Conservation (phyloP, 2,329 filamentous ascomycete species). For the Cordyceps cicadae region DNA sequence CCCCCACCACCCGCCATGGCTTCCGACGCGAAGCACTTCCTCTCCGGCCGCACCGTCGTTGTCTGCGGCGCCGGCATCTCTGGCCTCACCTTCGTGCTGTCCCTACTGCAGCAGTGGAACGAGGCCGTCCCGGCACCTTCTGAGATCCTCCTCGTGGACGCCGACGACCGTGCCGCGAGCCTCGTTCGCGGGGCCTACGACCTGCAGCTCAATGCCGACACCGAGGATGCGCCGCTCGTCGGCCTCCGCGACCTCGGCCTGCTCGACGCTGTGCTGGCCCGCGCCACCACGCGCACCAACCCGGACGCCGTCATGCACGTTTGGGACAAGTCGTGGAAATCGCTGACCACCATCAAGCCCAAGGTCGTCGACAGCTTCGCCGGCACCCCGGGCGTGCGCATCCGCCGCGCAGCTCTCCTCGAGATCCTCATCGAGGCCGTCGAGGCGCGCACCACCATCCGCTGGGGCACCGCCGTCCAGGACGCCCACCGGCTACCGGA, state of each 20-base stretch:
- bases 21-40: slow-evolving; percentile 13
- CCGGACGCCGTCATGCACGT: slow-evolving; percentile 21
- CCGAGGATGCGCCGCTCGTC: slow-evolving; percentile 22
- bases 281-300: slow-evolving; percentile 18
- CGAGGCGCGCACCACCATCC: slow-evolving; percentile 2
- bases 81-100: slow-evolving; percentile 29
- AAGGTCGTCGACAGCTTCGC: slow-evolving; percentile 20
- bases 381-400: slow-evolving; percentile 19
- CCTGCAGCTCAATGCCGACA: slow-evolving; percentile 24
- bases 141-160: slow-evolving; percentile 28
- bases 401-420: slow-evolving; percentile 22
- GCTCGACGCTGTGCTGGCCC: slow-evolving; percentile 21
- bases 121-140: slow-evolving; percentile 18
- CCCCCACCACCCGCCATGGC: neutral
- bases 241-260: slow-evolving; percentile 27
- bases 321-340: slow-evolving; percentile 25
- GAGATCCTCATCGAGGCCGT: slow-evolving; percentile 21
- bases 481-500: neutral
- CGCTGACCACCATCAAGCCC: slow-evolving; percentile 19
- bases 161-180: slow-evolving; percentile 22
- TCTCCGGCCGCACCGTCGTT: slow-evolving; percentile 29
- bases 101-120: slow-evolving; percentile 28
- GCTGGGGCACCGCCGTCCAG: slow-evolving; percentile 3
- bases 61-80: slow-evolving; percentile 32
- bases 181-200: slow-evolving; percentile 25